Conservation (phyloP, 2,329 filamentous ascomycete genomes). For the Hypoxylon sp. region DNA sequence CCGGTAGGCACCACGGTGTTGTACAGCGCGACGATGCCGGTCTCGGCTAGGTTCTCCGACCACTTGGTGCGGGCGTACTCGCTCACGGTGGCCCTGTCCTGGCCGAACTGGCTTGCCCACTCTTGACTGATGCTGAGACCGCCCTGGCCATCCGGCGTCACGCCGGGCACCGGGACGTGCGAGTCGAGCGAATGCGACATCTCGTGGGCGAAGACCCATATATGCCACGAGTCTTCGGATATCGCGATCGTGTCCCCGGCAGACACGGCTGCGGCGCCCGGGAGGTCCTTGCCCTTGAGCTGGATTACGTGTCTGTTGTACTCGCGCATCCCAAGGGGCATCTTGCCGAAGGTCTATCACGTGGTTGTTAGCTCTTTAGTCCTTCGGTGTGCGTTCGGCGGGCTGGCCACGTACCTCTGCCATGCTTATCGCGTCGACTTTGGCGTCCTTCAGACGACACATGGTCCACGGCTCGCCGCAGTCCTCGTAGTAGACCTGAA, state of each 20-base stretch:
- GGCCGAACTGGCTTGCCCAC: conserved; percentile 7
- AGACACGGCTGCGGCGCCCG: neutral
- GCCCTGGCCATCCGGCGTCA: neutral
- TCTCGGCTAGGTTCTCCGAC: conserved; percentile 19
- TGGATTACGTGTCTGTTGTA: conserved; percentile 16
- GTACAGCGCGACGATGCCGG: conserved; percentile 11
- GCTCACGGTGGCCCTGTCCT: conserved; percentile 12
- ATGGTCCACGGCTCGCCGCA: conserved; percentile 15
- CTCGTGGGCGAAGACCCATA: conserved; percentile 18
- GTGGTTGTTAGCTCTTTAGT: neutral
- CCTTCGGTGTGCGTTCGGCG: neutral
- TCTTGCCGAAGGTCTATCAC: conserved; percentile 13
- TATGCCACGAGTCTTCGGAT: neutral
- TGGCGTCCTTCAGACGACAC: conserved; percentile 12
- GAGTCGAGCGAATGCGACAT: conserved; percentile 24
- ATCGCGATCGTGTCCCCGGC: conserved; percentile 1
- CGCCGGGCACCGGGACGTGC: neutral
- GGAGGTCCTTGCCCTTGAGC: neutral
- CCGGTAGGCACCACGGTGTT: conserved; percentile 10
- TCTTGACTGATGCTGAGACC: conserved; percentile 5
- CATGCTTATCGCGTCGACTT: neutral
- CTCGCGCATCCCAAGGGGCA: conserved; percentile 24
- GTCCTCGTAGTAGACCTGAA: conserved; percentile 9
- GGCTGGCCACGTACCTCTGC: conserved; percentile 1
- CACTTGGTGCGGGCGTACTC: conserved; percentile 8